Conservation (phyloP, 1,284 basidiomycete species). For the Ganoderma lingzhi region DNA sequence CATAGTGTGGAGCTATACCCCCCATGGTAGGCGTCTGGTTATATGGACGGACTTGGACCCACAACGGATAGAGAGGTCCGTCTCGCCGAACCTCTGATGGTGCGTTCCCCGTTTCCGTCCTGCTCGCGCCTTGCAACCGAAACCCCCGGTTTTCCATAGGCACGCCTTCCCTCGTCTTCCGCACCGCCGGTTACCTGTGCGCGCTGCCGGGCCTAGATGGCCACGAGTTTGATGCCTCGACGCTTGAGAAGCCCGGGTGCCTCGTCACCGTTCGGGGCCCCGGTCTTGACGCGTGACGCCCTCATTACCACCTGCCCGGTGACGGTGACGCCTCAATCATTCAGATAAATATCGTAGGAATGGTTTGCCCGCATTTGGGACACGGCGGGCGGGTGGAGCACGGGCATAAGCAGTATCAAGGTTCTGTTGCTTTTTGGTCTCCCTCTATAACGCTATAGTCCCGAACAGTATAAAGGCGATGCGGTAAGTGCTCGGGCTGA, state of each 20-base stretch:
- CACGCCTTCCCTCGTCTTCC: not conserved
- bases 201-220: conserved; percentile 1
- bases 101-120: conserved; percentile 11
- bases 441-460: not conserved
- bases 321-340: not conserved
- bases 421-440: not conserved
- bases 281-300: not conserved
- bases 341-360: conserved; percentile 7
- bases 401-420: not conserved
- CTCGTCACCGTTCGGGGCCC: not conserved
- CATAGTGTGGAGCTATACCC: conserved; percentile 15
- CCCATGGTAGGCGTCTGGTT: not conserved
- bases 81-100: conserved; percentile 6
- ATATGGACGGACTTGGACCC: conserved; percentile 20
- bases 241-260: conserved; percentile 10
- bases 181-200: conserved; percentile 8
- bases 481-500: not conserved
- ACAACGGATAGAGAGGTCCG: conserved; percentile 24
- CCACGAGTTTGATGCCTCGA: conserved; percentile 15
- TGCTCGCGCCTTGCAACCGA: not conserved
- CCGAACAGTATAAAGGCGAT: not conserved
- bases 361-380: not conserved
- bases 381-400: not conserved
- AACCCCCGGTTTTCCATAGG: conserved; percentile 17
- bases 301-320: not conserved